A percentile compares a stretch with the other conserved stretches of the same genome.
These are phyloP conservation scores for Psilocybe sp. DNA, from an alignment of 768 basidiomycete genomes.

Conservation along the genomic window DNA sequence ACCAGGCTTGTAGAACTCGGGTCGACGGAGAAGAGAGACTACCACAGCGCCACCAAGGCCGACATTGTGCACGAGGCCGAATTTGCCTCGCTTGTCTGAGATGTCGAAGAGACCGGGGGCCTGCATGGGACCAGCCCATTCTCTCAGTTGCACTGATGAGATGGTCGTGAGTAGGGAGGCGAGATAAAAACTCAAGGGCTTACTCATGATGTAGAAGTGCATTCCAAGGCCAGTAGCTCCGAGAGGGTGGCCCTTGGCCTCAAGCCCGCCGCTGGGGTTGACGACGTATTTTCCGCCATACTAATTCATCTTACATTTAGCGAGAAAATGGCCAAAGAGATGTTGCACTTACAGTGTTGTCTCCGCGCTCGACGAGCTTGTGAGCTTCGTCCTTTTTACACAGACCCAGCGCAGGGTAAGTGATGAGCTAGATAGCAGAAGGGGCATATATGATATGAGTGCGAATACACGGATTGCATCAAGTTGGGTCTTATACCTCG, in stretches of 20 bases:
- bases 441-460: not conserved
- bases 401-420: constrained; percentile 78
- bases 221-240: constrained; percentile 83
- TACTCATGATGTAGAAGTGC: constrained; percentile 85
- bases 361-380: constrained; percentile 68
- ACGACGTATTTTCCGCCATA: constrained; percentile 85
- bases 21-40: constrained; percentile 70
- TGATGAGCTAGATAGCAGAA: constrained; percentile 67
- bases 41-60: constrained; percentile 82
- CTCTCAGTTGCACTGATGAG: constrained; percentile 65
- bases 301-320: constrained; percentile 26
- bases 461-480: not conserved
- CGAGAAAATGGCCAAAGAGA: too few species aligned
- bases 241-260: constrained; percentile 87
- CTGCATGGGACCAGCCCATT: constrained; percentile 86
- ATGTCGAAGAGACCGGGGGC: constrained; percentile 64
- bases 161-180: constrained; percentile 1
- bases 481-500: constrained; percentile 49
- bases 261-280: constrained; percentile 82
- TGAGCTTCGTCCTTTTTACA: constrained; percentile 66
- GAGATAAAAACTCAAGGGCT: not conserved
- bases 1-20: constrained; percentile 71
- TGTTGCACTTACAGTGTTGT: constrained; percentile 63
- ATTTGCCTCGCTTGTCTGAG: constrained; percentile 69
- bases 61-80: constrained; percentile 79